Percentiles rank a stretch among this genome's conserved stretches.
Evolutionary conservation across 371 early-diverging fungal species (phyloP).

Genomic region (Sporodiniella umbellata): DNA sequence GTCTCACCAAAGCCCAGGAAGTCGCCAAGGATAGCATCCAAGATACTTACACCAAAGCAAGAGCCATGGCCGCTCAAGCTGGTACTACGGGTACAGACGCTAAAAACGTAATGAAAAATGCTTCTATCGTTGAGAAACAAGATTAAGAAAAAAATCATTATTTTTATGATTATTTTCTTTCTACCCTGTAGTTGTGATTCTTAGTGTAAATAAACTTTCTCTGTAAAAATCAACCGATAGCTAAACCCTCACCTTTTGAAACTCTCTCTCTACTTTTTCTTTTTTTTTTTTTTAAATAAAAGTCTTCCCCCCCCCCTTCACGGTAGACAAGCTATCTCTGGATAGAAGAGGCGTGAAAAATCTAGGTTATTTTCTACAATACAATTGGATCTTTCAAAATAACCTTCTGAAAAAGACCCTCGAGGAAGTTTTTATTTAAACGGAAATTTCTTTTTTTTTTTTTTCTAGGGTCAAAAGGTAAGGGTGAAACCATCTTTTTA

Average conservation of each 20-base stretch:
- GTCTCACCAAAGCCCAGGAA: conserved; percentile 17
- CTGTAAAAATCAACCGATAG: too few relatives aligned
- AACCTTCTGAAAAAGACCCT: too few relatives aligned
- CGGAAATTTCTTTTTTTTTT: neutral
- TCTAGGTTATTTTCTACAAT: too few relatives aligned
- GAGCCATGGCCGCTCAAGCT: conserved; percentile 17
- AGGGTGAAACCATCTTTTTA: neutral
- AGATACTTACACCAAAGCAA: conserved; percentile 21
- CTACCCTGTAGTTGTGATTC: too few relatives aligned
- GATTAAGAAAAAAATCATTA: conserved; percentile 9
- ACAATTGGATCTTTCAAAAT: too few relatives aligned
- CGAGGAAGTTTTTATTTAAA: neutral
- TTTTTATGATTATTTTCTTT: neutral
- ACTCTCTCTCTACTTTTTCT: neutral
- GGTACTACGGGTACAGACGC: conserved; percentile 37
- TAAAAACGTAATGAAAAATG: conserved; percentile 21
- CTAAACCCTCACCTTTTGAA: too few relatives aligned
- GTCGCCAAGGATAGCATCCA: conserved; percentile 17
- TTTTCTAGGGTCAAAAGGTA: neutral
- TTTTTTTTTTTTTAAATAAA: neutral
- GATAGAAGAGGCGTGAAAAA: too few relatives aligned
- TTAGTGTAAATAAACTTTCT: too few relatives aligned
- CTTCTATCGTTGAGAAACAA: conserved; percentile 17
- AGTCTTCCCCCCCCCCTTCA: neutral
- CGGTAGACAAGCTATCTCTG: too few relatives aligned